Evolutionary conservation across 768 basidiomycete species (phyloP), one percentile per base, ranked within the genome.

Genomic region (Leucocoprinus leucothites): DNA sequence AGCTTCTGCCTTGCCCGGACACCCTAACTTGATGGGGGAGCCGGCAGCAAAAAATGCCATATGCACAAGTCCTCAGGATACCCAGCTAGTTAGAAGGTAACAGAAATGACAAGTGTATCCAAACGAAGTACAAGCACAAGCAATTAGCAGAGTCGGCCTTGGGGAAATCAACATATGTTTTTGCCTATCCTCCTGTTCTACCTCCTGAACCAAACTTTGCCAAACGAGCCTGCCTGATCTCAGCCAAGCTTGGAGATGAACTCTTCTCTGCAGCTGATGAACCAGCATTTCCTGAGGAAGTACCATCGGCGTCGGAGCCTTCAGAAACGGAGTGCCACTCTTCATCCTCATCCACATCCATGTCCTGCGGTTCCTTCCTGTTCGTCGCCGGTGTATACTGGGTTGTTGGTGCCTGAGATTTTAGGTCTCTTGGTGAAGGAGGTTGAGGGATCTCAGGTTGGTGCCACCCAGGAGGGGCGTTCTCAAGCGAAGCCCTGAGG

Each of bases 401-500:
- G 14, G 38, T 13, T n/a, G 38, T 38, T 38, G 38, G 24, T 11
- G 43, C 21, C 24, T 18, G 31, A 36, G 46, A 14, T 41, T 42
- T 14, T 19, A 52, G 21, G 22, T 44, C 48, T n/a, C 25, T 51
- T 26, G 60, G 58, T 19, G 36, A 45, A 44, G 55, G 45, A 25
- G 47, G 60, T 25, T 48, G 31, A 40, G 57, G 51, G 25, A 58
- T 44, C 24, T 69, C 66, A 31, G 75, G 75, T 3, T 74, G 61
- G 24, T 68, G 60, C 69, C 76, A 85, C 26, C 76, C 86, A 38
- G 70, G 68, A 1, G 88, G 85, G 19, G 84, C 66, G 40, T 73
- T 73, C 64, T 88, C 87, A 58, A 95, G 73, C 35, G 92, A 94
- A 2, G 91, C 94, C 64, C 75, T 85, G 46, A 96, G 74, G 3